phyloP scores from a whole-genome alignment of 768 basidiomycete genomes.

The Tylopilus rubrobrunneus region DNA sequence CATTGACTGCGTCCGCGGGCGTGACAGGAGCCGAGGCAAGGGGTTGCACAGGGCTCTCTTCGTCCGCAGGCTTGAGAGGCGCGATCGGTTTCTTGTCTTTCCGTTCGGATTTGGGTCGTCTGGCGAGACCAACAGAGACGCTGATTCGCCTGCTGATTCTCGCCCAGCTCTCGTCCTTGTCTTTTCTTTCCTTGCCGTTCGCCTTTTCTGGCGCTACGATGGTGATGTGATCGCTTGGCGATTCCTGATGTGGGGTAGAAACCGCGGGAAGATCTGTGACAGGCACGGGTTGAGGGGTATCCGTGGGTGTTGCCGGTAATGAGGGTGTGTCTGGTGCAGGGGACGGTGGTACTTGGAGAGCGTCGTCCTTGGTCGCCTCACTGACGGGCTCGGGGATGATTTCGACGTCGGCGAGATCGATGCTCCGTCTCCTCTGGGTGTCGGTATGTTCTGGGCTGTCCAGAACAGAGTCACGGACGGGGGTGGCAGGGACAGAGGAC shows the following conservation, averaged over 20 bases:
- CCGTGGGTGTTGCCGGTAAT: conserved; percentile 14
- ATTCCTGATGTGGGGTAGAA: conserved; percentile 1
- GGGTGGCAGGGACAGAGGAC: conserved; percentile 54
- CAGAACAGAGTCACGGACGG: conserved; percentile 28
- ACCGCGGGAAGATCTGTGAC: conserved; percentile 2
- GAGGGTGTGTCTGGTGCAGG: conserved; percentile 9
- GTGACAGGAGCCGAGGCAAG: conserved; percentile 8
- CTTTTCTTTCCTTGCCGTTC: conserved; percentile 35
- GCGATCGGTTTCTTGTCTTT: conserved; percentile 30
- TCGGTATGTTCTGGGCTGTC: conserved; percentile 28
- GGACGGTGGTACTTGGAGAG: conserved; percentile 1
- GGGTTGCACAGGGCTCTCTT: conserved; percentile 9
- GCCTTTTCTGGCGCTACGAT: conserved; percentile 32
- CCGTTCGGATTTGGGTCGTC: conserved; percentile 33
- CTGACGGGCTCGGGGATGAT: conserved; percentile 14
- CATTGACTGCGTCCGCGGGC: conserved; percentile 1
- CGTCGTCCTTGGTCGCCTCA: conserved; percentile 2
- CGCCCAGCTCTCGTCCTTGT: conserved; percentile 52
- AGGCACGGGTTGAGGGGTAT: conserved; percentile 5
- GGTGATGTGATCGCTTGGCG: conserved; percentile 33
- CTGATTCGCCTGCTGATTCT: conserved; percentile 64
- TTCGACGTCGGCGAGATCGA: conserved; percentile 35
- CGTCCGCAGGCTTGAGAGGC: conserved; percentile 27
- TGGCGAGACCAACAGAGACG: conserved; percentile 47
- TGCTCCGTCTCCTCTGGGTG: conserved; percentile 30